Evolutionary conservation across 768 basidiomycete genomes (phyloP).

Genomic region (Lactifluus echinatus): DNA sequence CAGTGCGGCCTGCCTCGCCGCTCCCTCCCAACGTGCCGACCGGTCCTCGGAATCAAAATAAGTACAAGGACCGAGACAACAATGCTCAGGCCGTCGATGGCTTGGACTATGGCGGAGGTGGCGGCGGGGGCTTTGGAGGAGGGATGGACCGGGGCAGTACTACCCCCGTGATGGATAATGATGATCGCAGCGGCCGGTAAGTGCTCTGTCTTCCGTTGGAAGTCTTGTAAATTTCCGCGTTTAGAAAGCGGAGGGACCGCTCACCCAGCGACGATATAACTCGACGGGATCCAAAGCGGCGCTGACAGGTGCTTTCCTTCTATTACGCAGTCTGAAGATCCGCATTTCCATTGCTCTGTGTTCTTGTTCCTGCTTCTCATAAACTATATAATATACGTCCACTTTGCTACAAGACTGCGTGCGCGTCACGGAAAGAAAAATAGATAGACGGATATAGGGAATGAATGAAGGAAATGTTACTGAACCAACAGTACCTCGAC

Average conservation of each 20-base stretch:
- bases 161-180: slow-evolving; percentile 8
- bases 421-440: neutral
- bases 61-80: slow-evolving; percentile 83
- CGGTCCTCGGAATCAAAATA: slow-evolving; percentile 80
- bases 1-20: slow-evolving; percentile 73
- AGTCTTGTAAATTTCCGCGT: no score
- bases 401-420: neutral
- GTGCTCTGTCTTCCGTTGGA: neutral
- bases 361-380: neutral
- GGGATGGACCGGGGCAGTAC: slow-evolving; percentile 22
- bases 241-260: slow-evolving; percentile 20
- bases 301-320: slow-evolving; percentile 2
- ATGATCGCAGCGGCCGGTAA: slow-evolving; percentile 19
- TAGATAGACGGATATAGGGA: neutral
- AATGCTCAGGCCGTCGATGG: slow-evolving; percentile 83
- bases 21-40: slow-evolving; percentile 83
- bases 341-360: neutral
- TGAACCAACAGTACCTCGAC: neutral
- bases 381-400: neutral
- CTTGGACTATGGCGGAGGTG: slow-evolving; percentile 70
- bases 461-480: neutral
- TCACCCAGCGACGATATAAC: slow-evolving; percentile 17
- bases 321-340: neutral
- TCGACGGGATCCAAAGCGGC: slow-evolving; percentile 18
- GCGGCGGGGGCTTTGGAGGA: slow-evolving; percentile 20